These are phyloP conservation scores for Athelia sp. DNA, from an alignment of 1,284 basidiomycete species.

Conservation along the genomic window DNA sequence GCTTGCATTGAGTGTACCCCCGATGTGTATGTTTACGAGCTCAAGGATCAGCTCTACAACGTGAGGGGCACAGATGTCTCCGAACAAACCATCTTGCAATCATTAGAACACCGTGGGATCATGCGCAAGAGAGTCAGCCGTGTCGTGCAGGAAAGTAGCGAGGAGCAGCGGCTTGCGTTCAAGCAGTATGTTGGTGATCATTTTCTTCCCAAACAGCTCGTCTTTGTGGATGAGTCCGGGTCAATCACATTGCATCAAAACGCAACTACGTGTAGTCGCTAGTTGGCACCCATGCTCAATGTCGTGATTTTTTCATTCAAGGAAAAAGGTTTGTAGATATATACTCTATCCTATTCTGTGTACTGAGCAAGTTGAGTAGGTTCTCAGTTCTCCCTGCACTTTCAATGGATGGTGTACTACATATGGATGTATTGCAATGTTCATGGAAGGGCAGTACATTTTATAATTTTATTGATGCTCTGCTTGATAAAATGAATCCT, in stretches of 20 bases:
- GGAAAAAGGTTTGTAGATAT: not conserved
- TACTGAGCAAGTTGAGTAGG: slow-evolving; percentile 4
- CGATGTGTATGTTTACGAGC: not conserved
- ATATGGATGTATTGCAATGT: slow-evolving; percentile 15
- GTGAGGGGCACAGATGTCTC: not conserved
- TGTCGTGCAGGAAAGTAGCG: not conserved
- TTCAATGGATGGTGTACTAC: slow-evolving; percentile 17
- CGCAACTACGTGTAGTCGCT: not conserved
- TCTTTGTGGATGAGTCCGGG: slow-evolving; percentile 3
- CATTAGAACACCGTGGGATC: not conserved
- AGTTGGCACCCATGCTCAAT: not conserved
- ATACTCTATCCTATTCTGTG: not conserved
- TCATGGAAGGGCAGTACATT: slow-evolving; percentile 14
- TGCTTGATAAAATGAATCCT: slow-evolving; percentile 24
- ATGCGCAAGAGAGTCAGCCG: not conserved
- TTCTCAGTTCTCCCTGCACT: slow-evolving; percentile 18
- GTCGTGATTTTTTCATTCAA: slow-evolving; percentile 1
- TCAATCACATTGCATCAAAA: not conserved
- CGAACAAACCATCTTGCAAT: not conserved
- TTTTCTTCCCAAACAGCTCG: slow-evolving; percentile 1
- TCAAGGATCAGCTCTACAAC: not conserved
- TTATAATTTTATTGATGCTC: slow-evolving; percentile 14
- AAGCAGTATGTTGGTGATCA: not conserved
- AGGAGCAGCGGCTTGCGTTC: not conserved
- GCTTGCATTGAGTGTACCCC: not conserved